A percentile compares a stretch with the other conserved stretches of the same genome.
phyloP scores from a whole-genome alignment of 2,329 filamentous ascomycete species.

The Colletotrichum filicis region DNA sequence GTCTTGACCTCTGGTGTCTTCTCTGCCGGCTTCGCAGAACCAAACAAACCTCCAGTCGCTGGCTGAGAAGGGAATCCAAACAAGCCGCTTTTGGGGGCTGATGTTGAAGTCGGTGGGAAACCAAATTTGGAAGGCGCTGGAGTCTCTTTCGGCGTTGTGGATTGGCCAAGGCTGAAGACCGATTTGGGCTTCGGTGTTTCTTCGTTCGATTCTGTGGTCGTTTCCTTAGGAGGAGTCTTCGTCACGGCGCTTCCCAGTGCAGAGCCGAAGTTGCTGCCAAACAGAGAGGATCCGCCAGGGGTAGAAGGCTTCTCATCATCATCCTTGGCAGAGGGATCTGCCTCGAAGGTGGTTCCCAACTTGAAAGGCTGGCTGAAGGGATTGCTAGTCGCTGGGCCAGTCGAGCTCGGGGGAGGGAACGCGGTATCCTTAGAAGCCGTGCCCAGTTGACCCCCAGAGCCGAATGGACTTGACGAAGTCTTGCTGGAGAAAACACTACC shows the following conservation, averaged over 20 bases:
- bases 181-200: constrained; percentile 49
- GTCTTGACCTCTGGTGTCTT: constrained; percentile 35
- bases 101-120: constrained; percentile 41
- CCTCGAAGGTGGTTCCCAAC: constrained; percentile 74
- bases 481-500: constrained; percentile 53
- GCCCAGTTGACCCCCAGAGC: constrained; percentile 41
- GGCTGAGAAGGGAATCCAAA: constrained; percentile 50
- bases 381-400: constrained; percentile 42
- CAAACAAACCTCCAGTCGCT: constrained; percentile 42
- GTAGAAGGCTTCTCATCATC: constrained; percentile 62
- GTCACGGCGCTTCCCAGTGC: constrained; percentile 62
- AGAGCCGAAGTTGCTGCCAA: constrained; percentile 70
- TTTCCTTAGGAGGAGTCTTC: constrained; percentile 57
- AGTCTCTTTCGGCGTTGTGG: constrained; percentile 63
- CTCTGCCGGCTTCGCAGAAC: constrained; percentile 22
- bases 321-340: constrained; percentile 70
- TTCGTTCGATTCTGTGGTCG: constrained; percentile 61
- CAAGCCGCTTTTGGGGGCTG: constrained; percentile 39
- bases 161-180: constrained; percentile 36
- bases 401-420: constrained; percentile 48
- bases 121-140: constrained; percentile 61
- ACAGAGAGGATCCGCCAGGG: constrained; percentile 61
- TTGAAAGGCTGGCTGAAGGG: constrained; percentile 65
- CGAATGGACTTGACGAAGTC: constrained; percentile 48
- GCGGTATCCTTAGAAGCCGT: constrained; percentile 50